Evolutionary conservation across 164 flowering plant genomes (phyloP), one percentile per base, ranked within the genome.

Genomic region (Kalanchoe fedtschenkoi): DNA sequence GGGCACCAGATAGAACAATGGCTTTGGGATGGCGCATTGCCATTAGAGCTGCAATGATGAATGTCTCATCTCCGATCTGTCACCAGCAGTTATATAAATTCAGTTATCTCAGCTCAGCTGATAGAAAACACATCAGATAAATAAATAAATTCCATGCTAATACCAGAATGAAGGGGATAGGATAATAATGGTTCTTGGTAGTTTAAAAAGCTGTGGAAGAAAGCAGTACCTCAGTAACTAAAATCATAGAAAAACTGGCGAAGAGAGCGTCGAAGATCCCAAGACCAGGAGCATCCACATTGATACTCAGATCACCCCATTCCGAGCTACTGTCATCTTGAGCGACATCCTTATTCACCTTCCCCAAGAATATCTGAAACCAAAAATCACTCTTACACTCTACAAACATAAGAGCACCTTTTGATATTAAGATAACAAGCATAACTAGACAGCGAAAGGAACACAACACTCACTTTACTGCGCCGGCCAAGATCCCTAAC

Each of bases 1-100:
- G 96, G 1, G 99, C 99, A 68, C 99, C 99, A 47, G 96, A 88
- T 56, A 95, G 66, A 64, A 95, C 99, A 76, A 85, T 95, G 39
- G 99, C 83, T 69, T 82, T 95, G 32, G 99, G 99, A 66, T 95
- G 99, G 34, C 99, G 97, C 99, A 95, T 95, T 7, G 99, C 99
- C 99, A 95, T 88, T 16, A 95, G 84, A 69, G 99, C 99, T n/a
- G 97, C 99, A 70, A 95, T 95, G 66, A 95, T 95, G 65, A 95
- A 95, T 16, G 99, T 95, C 64, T 95, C 99, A 75, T 95, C 99
- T 77, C 99, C 99, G 75, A 95, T 87, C 97, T 95, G 78, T 61
- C 65, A 75, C 26, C 58, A 72, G 26, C n/a, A 60, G 34, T 24
- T 28, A 34, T 62, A 74, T 16, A 21, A 3, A 22, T 24, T 24